Base-by-base conservation (phyloP, 2,329 filamentous ascomycete species). In the Microdochium paspali region DNA sequence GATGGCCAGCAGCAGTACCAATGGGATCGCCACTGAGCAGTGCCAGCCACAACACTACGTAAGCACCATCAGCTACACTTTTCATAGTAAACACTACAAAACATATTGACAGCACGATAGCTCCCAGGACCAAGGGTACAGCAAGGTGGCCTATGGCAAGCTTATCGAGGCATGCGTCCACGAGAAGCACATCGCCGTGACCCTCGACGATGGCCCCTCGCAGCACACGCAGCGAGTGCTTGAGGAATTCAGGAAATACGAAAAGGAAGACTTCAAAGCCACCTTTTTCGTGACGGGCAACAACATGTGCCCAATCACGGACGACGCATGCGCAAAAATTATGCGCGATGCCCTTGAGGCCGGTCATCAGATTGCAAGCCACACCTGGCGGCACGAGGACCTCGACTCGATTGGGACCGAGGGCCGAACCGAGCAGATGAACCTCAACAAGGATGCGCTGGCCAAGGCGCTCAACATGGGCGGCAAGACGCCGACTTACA, bases 361-460 rank as follows among this genome's bases (percentile, higher is more conserved):
- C 47, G 60, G 61, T 10, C 61, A 63, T 47, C 61, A 63, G 44
- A 56, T 63, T 18, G 61, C 59, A 9, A 63, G 60, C 52, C 61
- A 63, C 44, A 63, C 61, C 10, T 63, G 61, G 61, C 61, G 59
- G 10, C 61, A 45, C 25, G 35, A 40, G 35, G 35, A 40, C 18
- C 35, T 40, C 12, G 35, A 40, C 18, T n/a, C 35, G 6, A 21
- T 21, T 20, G 18, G 35, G n/a, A 40, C 12, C n/a, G 58, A 66
- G 49, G 54, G 50, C 21, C 46, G 45, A 43, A 43, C 40, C 10
- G 47, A 30, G 24, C 12, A 20, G 6, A 45, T 30, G 20, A 15
- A 45, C 24, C 7, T 31, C 21, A 32, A 45, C 44, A 45, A 45
- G 24, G 20, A 40, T 3, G 35, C 35, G 3, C 35, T 40, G 13